Conservation (phyloP, 345 rosid species). For the Lepidium didymum region DNA sequence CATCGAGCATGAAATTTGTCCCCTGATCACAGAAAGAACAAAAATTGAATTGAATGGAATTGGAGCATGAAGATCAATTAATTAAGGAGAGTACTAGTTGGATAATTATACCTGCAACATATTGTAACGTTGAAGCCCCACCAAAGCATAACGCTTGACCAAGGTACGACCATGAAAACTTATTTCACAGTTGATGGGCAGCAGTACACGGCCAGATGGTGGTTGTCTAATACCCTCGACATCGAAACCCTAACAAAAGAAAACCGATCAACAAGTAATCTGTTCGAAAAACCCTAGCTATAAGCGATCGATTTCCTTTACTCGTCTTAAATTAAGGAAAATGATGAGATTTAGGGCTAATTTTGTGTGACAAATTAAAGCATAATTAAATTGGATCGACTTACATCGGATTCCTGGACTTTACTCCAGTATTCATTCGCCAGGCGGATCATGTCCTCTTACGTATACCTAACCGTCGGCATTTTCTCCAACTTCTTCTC, state of each 20-base stretch:
- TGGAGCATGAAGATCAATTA: too few relatives aligned
- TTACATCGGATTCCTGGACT: too few relatives aligned
- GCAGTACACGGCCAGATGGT: neutral
- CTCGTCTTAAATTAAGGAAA: too few relatives aligned
- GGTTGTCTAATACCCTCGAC: neutral
- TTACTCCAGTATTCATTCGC: too few relatives aligned
- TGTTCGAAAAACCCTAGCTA: neutral
- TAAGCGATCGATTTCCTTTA: neutral
- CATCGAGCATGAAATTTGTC: neutral
- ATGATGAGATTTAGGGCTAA: neutral
- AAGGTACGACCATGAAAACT: neutral
- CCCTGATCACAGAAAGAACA: neutral
- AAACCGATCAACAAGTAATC: neutral
- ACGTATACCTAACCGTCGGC: too few relatives aligned
- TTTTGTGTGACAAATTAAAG: neutral
- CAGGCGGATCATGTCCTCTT: too few relatives aligned
- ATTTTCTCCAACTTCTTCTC: too few relatives aligned
- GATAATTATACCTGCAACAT: neutral
- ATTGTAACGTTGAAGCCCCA: slow-evolving; percentile 2
- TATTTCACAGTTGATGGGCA: neutral
- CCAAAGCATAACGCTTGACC: neutral
- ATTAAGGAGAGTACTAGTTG: neutral
- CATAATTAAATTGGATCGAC: too few relatives aligned
- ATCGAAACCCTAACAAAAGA: neutral
- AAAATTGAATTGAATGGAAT: neutral